Base-by-base conservation (phyloP, 176 grass and related monocot genomes). In the Sorghum bicolor region DNA sequence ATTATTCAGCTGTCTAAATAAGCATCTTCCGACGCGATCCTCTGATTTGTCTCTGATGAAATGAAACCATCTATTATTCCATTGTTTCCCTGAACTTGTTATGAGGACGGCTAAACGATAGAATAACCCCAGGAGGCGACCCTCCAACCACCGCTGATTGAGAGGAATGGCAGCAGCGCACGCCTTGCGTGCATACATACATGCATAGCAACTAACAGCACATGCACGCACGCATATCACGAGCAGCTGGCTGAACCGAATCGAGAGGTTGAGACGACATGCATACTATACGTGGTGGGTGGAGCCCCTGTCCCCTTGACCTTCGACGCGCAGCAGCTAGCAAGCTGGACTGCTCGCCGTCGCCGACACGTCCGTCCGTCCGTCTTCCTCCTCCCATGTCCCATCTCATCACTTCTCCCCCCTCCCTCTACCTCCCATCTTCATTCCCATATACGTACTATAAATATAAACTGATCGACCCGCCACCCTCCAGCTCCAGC, bases 311-410 rank as follows among this genome's bases (percentile, higher is more conserved):
- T 2, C 24, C 30, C 60, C 47, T 70, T 31, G 64, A 68, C 71
- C 25, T 24, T 33, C 4, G 34, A 85, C 83, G 65, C 75, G 75
- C 37, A 37, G 53, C 53, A n/a, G 41, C 74, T 63, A 85, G 74
- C 74, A 71, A 85, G 74, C 83, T 77, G 82, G 62, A 34, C 64
- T 36, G 60, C 64, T 7, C 25, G 38, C 19, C 50, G 70, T 6
- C 24, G 36, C 20, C 53, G 71, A 38, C 67, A 64, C 67, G 70
- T 28, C n/a, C 50, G 17, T 52, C 48, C 48, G 5, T 53, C 43
- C 43, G 2, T 14, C 44, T 0, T 47, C 28, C 43, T 33, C 15
- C 26, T 36, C 17, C 28, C 5, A 74, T 7, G 43, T 50, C 48
- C 48, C 50, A 19, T 52, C 48, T 7, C 19, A 2, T 20, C 19